Conservation (phyloP, 306 rosid species). For the Senna siamea region DNA sequence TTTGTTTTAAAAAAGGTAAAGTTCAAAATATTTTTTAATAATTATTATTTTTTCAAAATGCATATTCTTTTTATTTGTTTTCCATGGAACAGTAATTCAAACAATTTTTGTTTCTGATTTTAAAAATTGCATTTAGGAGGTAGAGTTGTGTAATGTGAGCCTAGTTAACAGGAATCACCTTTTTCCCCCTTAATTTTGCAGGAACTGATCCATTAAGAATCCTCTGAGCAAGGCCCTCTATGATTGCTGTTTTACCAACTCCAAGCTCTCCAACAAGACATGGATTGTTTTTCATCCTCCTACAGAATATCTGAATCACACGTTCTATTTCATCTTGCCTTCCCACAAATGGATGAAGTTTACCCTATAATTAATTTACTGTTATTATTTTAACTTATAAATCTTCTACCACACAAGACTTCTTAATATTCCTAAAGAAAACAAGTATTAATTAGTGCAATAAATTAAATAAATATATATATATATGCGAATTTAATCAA, state of each 20-base stretch:
- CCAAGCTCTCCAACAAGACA: constrained; percentile 72
- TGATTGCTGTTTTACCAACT: constrained; percentile 73
- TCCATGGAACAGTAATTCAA: too few relatives aligned
- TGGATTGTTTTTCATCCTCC: constrained; percentile 65
- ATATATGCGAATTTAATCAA: background rate
- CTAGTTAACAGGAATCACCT: too few relatives aligned
- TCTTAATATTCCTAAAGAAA: too few relatives aligned
- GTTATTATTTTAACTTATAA: background rate
- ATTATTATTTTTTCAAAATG: too few relatives aligned
- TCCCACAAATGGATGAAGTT: constrained; percentile 69
- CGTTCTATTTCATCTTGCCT: constrained; percentile 64
- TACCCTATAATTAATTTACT: constrained; percentile 31
- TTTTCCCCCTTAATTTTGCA: constrained; percentile 67
- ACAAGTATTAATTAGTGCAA: too few relatives aligned
- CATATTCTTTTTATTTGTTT: too few relatives aligned
- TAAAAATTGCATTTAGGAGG: too few relatives aligned
- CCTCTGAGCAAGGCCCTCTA: constrained; percentile 74
- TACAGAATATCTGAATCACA: constrained; percentile 59
- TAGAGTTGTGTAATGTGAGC: too few relatives aligned
- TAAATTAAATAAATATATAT: too few relatives aligned
- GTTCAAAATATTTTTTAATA: too few relatives aligned
- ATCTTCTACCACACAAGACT: background rate
- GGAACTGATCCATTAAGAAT: constrained; percentile 67
- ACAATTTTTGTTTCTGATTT: too few relatives aligned
- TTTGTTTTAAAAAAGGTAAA: too few relatives aligned